Conservation (phyloP, 1,284 basidiomycete species). For the Singerocomus inundabilis region DNA sequence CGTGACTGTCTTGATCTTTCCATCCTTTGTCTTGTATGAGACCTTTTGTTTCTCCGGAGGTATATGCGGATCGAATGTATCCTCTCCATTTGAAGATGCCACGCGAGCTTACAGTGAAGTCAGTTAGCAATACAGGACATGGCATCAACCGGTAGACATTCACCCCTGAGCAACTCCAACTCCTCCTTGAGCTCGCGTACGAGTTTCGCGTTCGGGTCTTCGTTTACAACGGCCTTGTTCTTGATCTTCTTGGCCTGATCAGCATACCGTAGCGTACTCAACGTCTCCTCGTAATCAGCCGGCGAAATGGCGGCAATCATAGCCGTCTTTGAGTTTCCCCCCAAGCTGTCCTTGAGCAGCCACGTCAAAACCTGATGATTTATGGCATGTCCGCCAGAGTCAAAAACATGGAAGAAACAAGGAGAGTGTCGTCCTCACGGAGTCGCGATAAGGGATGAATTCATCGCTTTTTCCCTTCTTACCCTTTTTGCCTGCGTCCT, state of each 20-base stretch:
- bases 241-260: slow-evolving; percentile 99
- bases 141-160: slow-evolving; percentile 19
- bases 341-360: slow-evolving; percentile 96
- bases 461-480: slow-evolving; percentile 87
- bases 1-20: slow-evolving; percentile 92
- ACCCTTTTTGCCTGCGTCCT: slow-evolving; percentile 66
- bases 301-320: slow-evolving; percentile 99
- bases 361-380: slow-evolving; percentile 84
- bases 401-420: slow-evolving; percentile 1
- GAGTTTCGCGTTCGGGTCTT: slow-evolving; percentile 98
- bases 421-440: slow-evolving; percentile 47
- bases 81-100: slow-evolving; percentile 62
- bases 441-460: slow-evolving; percentile 93
- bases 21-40: slow-evolving; percentile 90
- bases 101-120: slow-evolving; percentile 59
- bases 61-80: slow-evolving; percentile 82
- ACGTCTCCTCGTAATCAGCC: slow-evolving; percentile 96
- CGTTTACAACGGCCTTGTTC: slow-evolving; percentile 98
- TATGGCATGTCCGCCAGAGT: slow-evolving; percentile 6
- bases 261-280: slow-evolving; percentile 94
- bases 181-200: slow-evolving; percentile 99
- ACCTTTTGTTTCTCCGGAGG: slow-evolving; percentile 96
- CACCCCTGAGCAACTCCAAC: slow-evolving; percentile 83
- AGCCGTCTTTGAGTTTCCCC: slow-evolving; percentile 92
- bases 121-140: slow-evolving; percentile 7